Evolutionary conservation across 331 rosid genomes (phyloP).

Genomic region (Malus hybrid): DNA sequence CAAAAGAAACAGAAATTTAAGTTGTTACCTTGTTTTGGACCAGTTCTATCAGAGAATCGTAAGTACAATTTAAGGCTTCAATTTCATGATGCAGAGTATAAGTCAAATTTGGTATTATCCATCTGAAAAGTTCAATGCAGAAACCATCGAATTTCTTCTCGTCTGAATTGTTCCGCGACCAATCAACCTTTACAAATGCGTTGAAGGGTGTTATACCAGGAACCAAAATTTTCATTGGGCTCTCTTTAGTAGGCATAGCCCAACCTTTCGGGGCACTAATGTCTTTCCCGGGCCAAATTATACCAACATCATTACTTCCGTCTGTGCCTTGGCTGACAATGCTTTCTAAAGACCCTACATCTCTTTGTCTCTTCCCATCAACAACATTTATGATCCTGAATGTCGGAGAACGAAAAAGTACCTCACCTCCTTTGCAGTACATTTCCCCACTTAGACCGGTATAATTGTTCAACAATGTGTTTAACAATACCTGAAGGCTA

Average conservation of each 20-base stretch:
- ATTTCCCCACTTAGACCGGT: constrained; percentile 35
- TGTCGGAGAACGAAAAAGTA: constrained; percentile 17
- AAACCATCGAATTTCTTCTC: constrained; percentile 33
- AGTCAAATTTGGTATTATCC: constrained; percentile 15
- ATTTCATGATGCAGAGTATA: constrained; percentile 31
- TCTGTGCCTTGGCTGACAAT: not conserved
- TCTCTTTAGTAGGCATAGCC: constrained; percentile 39
- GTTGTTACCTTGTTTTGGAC: constrained; percentile 43
- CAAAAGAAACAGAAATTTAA: not conserved
- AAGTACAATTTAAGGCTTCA: constrained; percentile 24
- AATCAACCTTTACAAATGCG: constrained; percentile 48
- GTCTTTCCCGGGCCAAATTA: constrained; percentile 64
- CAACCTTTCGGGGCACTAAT: constrained; percentile 52
- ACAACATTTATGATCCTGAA: constrained; percentile 46
- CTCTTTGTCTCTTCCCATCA: constrained; percentile 24
- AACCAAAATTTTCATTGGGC: constrained; percentile 45
- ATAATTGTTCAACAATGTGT: constrained; percentile 12
- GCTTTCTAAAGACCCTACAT: constrained; percentile 27
- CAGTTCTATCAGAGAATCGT: constrained; percentile 36
- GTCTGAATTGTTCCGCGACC: constrained; percentile 8
- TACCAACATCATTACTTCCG: not conserved
- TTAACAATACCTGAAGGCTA: not conserved
- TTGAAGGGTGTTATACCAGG: constrained; percentile 43
- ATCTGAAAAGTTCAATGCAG: constrained; percentile 47
- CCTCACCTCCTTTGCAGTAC: constrained; percentile 12